These are phyloP conservation scores for Viridothelium virens DNA, from an alignment of 495 filamentous ascomycete genomes.

Conservation along the genomic window DNA sequence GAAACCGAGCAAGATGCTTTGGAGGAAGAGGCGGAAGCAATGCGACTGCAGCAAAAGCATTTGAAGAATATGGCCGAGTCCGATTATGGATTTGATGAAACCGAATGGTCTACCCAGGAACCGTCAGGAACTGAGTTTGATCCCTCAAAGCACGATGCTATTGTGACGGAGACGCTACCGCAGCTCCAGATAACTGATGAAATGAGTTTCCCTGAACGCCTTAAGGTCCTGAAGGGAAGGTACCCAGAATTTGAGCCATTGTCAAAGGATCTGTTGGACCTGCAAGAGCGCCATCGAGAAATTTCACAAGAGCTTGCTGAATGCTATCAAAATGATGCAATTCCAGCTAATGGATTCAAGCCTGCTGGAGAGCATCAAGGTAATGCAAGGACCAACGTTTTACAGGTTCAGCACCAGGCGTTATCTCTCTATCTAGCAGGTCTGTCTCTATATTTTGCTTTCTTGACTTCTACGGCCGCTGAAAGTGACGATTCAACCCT, in stretches of 20 bases:
- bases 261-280: slow-evolving; percentile 64
- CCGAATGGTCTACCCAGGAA: slow-evolving; percentile 59
- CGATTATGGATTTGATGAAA: slow-evolving; percentile 87
- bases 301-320: slow-evolving; percentile 32
- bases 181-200: slow-evolving; percentile 72
- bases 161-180: slow-evolving; percentile 75
- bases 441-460: slow-evolving; percentile 86
- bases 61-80: slow-evolving; percentile 74
- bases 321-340: too few relatives aligned
- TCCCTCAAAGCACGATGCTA: slow-evolving; percentile 40
- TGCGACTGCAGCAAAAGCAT: slow-evolving; percentile 80
- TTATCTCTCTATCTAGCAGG: slow-evolving; percentile 76
- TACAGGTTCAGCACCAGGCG: slow-evolving; percentile 56
- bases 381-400: background rate
- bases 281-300: slow-evolving; percentile 58
- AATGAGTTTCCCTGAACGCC: slow-evolving; percentile 65
- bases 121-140: slow-evolving; percentile 39
- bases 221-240: slow-evolving; percentile 64
- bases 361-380: background rate
- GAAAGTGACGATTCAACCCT: slow-evolving; percentile 39
- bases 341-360: background rate
- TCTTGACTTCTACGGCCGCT: slow-evolving; percentile 67
- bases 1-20: slow-evolving; percentile 87
- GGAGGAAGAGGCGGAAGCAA: slow-evolving; percentile 86
- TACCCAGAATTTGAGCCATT: slow-evolving; percentile 91